Evolutionary conservation across 2,329 filamentous ascomycete species (phyloP).

Genomic region (Cercospora sp.): DNA sequence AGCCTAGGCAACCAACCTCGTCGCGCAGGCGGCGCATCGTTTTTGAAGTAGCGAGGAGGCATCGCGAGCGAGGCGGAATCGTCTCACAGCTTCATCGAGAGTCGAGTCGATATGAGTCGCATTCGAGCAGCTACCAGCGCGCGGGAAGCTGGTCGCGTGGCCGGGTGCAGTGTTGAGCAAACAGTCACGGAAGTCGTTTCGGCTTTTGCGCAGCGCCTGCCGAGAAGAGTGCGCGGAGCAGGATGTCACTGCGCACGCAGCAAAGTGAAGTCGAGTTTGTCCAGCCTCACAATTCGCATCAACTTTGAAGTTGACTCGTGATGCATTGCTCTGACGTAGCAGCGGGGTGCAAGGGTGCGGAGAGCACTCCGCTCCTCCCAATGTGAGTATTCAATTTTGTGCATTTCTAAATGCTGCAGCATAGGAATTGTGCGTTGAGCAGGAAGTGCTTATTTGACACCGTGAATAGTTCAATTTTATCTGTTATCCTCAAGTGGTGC

Average conservation of each 20-base stretch:
- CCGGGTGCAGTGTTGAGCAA: not conserved
- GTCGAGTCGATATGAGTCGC: not conserved
- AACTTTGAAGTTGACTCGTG: constrained; percentile 1
- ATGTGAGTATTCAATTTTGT: not conserved
- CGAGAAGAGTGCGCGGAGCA: not conserved
- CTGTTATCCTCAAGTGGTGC: not conserved
- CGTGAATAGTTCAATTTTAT: not conserved
- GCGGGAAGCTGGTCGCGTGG: not conserved
- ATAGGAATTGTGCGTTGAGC: not conserved
- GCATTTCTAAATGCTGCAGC: not conserved
- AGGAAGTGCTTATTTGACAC: not conserved
- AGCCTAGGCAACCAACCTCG: constrained; percentile 31
- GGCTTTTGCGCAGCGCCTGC: not conserved
- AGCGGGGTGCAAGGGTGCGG: not conserved
- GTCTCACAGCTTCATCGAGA: constrained; percentile 7
- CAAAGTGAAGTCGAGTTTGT: not conserved
- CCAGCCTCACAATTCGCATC: not conserved
- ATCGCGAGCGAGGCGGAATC: constrained; percentile 21
- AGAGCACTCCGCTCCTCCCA: not conserved
- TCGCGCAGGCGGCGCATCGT: constrained; percentile 40
- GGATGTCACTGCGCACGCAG: not conserved
- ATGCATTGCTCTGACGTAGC: constrained; percentile 3
- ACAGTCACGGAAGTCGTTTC: not conserved
- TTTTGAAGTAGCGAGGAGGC: constrained; percentile 44
- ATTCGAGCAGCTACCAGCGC: not conserved